phyloP scores from a whole-genome alignment of 1,139 yeast genomes.

The Kodamaea anthophila region DNA sequence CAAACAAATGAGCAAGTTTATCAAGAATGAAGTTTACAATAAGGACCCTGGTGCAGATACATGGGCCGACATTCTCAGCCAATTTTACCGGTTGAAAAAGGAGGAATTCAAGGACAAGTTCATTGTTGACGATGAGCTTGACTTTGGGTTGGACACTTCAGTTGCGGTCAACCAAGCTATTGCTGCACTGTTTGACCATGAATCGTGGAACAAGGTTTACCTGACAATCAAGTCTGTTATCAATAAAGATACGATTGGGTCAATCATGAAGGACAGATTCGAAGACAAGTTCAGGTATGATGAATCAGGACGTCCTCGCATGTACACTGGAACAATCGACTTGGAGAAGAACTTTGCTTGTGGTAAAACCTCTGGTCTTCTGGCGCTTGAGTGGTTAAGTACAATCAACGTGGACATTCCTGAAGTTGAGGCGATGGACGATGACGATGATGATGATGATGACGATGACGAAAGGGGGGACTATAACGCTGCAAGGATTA shows the following conservation, averaged over 20 bases:
- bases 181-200: conserved; percentile 38
- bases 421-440: conserved; percentile 16
- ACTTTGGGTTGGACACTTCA: conserved; percentile 61
- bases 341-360: conserved; percentile 56
- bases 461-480: conserved; percentile 28
- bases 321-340: conserved; percentile 73
- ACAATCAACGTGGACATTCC: conserved; percentile 6
- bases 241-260: conserved; percentile 52
- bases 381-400: conserved; percentile 7
- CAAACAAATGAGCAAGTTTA: conserved; percentile 31
- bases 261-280: conserved; percentile 60
- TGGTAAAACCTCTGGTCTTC: conserved; percentile 6
- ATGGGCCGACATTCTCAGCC: conserved; percentile 55
- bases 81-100: conserved; percentile 39
- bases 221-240: conserved; percentile 53
- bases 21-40: conserved; percentile 29
- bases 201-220: conserved; percentile 64
- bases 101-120: conserved; percentile 17
- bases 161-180: conserved; percentile 36
- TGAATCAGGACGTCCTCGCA: conserved; percentile 70
- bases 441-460: conserved; percentile 27
- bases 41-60: conserved; percentile 39
- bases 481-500: conserved; percentile 38
- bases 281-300: conserved; percentile 83
- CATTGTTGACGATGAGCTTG: conserved; percentile 19